A percentile compares a stretch with the other conserved stretches of the same genome.
Conservation (phyloP, 306 rosid genomes). For the Hippophae tibetana region DNA sequence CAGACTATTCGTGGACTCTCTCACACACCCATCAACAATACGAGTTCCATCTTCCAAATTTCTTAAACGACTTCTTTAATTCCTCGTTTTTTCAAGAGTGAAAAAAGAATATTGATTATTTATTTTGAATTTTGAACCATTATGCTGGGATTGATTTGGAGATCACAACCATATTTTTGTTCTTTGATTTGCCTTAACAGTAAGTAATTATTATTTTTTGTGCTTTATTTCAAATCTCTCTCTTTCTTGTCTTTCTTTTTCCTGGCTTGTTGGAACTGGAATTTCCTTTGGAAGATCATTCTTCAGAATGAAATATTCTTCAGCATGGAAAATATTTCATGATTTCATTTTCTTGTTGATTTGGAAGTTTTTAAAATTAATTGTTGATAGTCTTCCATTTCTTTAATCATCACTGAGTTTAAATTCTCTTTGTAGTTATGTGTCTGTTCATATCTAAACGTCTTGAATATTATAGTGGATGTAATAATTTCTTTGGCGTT, state of each 20-base stretch:
- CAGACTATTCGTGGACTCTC: constrained; percentile 26
- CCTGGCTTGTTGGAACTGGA: constrained; percentile 24
- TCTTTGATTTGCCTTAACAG: constrained; percentile 52
- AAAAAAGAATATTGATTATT: background rate
- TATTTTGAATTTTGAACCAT: background rate
- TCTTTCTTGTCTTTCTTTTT: background rate
- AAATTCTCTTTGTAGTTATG: constrained; percentile 1
- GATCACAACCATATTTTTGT: constrained; percentile 37
- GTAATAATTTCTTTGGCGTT: background rate
- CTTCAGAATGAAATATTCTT: constrained; percentile 1
- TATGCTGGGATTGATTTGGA: constrained; percentile 35
- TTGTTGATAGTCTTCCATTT: constrained; percentile 16
- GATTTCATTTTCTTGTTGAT: constrained; percentile 13
- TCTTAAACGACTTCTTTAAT: constrained; percentile 10
- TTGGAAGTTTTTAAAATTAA: constrained; percentile 13
- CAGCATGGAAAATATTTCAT: constrained; percentile 11
- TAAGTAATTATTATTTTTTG: constrained; percentile 35
- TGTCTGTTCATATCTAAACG: constrained; percentile 5
- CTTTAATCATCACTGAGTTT: constrained; percentile 21
- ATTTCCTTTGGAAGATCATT: constrained; percentile 17
- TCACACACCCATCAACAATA: constrained; percentile 6
- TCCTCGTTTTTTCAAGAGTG: constrained; percentile 29
- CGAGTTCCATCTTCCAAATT: background rate
- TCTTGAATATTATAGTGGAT: background rate
- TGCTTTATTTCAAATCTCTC: background rate